A percentile compares a stretch with the other conserved stretches of the same genome.
phyloP scores from a whole-genome alignment of 2,329 filamentous ascomycete genomes.

The Claviceps capensis region DNA sequence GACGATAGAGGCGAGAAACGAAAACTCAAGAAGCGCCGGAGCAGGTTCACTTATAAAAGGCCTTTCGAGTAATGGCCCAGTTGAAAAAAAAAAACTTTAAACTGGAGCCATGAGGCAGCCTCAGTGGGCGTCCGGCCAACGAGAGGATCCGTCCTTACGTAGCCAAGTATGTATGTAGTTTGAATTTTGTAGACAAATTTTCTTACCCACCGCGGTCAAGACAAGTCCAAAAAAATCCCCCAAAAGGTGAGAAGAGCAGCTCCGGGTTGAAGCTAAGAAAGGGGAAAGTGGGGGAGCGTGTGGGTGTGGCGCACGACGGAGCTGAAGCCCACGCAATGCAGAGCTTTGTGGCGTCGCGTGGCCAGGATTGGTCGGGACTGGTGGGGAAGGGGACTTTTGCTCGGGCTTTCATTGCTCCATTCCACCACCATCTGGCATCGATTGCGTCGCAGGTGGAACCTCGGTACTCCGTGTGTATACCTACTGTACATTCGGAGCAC shows the following conservation, averaged over 20 bases:
- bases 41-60: neutral
- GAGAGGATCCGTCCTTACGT: neutral
- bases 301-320: neutral
- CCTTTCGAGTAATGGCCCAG: neutral
- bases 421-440: neutral
- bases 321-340: neutral
- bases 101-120: neutral
- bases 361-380: neutral
- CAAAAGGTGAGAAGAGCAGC: neutral
- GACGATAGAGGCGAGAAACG: neutral
- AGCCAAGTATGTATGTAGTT: too few species aligned
- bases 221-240: neutral
- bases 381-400: neutral
- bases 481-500: too few species aligned
- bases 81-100: neutral
- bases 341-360: neutral
- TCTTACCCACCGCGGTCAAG: neutral
- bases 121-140: slow-evolving; percentile 3
- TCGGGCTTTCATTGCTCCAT: neutral
- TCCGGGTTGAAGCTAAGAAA: neutral
- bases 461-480: too few species aligned
- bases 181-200: neutral
- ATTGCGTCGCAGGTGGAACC: neutral
- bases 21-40: neutral
- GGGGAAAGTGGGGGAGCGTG: neutral